These are phyloP conservation scores for Allomyces arbusculus DNA, from an alignment of 192 early-diverging fungal genomes.

Conservation along the genomic window DNA sequence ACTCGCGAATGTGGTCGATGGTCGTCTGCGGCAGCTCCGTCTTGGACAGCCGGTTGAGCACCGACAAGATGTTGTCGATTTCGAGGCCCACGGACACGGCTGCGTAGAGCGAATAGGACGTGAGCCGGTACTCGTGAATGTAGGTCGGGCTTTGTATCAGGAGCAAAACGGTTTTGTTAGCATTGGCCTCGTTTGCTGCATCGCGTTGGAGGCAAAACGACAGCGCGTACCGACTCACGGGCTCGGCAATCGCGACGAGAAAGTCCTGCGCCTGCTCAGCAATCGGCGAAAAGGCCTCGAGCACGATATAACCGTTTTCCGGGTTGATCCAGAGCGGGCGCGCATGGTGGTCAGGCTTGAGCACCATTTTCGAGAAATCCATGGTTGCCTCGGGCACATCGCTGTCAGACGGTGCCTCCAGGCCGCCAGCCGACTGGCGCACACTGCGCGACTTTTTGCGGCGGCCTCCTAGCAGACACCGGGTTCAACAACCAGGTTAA, in stretches of 20 bases:
- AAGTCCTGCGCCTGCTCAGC: slow-evolving; percentile 91
- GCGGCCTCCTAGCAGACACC: no score
- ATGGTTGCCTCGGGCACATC: neutral
- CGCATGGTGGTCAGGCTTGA: slow-evolving; percentile 72
- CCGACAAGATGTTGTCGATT: slow-evolving; percentile 75
- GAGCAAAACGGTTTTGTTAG: slow-evolving; percentile 1
- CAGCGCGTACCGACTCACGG: slow-evolving; percentile 50
- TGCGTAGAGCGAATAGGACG: slow-evolving; percentile 86
- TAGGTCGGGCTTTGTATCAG: slow-evolving; percentile 26
- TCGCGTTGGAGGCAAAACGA: slow-evolving; percentile 3
- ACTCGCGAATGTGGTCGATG: slow-evolving; percentile 49
- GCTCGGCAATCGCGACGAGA: slow-evolving; percentile 85
- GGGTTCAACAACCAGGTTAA: no score
- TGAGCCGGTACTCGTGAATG: slow-evolving; percentile 87
- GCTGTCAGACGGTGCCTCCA: neutral
- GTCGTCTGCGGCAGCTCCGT: slow-evolving; percentile 56
- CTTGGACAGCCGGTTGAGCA: slow-evolving; percentile 76
- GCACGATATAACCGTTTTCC: slow-evolving; percentile 58
- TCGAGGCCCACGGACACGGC: slow-evolving; percentile 93
- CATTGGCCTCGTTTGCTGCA: neutral
- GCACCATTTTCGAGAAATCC: slow-evolving; percentile 2
- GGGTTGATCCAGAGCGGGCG: slow-evolving; percentile 83
- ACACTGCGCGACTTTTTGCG: neutral
- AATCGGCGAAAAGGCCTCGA: slow-evolving; percentile 94
- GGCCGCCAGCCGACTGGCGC: neutral